Base-by-base conservation (phyloP, 1,284 basidiomycete species). In the Rhodotorula sp. region DNA sequence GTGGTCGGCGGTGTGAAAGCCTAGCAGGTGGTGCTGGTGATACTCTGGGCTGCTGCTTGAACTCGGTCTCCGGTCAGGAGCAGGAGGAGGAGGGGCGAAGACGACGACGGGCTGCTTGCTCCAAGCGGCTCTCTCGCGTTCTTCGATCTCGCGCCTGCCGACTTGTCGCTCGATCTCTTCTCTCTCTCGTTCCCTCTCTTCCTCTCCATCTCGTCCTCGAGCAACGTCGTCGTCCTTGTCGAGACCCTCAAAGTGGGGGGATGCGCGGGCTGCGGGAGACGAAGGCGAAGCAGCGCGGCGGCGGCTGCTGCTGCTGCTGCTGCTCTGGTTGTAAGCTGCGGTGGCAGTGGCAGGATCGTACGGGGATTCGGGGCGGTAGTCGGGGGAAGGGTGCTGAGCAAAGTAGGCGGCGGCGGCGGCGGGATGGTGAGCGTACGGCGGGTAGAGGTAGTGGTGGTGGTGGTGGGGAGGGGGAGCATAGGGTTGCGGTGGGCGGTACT, bases 111-210 rank as follows among this genome's bases (percentile, higher is more conserved):
- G n/a, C n/a, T 62, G 61, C 8, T 44, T 26, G 46, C 64, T 72
- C 62, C 71, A 72, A 30, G 62, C 63, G 29, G 65, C 62, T 44
- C 69, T 62, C 24, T 44, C 33, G 5, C 62, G 55, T 14, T 66
- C 57, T 57, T 71, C 69, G 37, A 72, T 69, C 56, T 72, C 70
- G 42, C 59, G 61, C 62, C 54, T 54, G 8, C 67, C 64, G 18
- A 26, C 30, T 22, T 65, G 64, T 18, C 58, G 60, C 64, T 68
- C 63, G 8, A 30, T 24, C 26, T 67, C 48, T 54, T 62, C 42
- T 2, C 29, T n/a, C 46, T 68, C 62, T 14, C 61, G 46, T 45
- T 56, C 55, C 26, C 62, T 17, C 17, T 46, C n/a, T 4, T 12
- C 29, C 12, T 18, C 53, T 29, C 30, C 53, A 12, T 26, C 37